Conservation (phyloP, 306 rosid genomes). For the Prunus campanulata region DNA sequence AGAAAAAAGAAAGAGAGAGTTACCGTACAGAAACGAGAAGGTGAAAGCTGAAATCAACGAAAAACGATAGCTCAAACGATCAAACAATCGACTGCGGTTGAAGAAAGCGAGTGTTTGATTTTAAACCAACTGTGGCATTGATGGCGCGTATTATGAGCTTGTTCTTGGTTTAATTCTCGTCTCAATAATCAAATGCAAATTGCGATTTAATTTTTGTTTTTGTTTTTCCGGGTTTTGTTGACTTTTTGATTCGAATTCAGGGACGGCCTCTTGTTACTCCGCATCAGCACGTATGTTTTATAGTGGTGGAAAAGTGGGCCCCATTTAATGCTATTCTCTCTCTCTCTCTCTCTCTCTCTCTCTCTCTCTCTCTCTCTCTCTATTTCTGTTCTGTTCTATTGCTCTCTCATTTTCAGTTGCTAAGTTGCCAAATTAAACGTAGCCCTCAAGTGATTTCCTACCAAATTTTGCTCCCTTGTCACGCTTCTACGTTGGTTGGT, state of each 20-base stretch:
- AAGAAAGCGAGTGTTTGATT: background rate
- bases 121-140: constrained; percentile 5
- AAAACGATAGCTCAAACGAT: background rate
- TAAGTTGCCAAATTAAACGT: background rate
- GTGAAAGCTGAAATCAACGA: background rate
- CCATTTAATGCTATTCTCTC: background rate
- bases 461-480: background rate
- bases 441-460: background rate
- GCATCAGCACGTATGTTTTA: background rate
- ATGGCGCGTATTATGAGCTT: constrained; percentile 4
- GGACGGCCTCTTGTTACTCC: background rate
- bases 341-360: too few species aligned
- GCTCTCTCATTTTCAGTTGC: background rate
- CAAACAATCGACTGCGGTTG: background rate
- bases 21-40: background rate
- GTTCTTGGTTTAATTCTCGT: background rate
- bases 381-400: background rate
- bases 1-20: background rate
- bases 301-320: background rate
- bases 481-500: background rate
- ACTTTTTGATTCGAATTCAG: background rate
- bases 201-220: background rate
- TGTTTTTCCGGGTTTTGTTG: background rate
- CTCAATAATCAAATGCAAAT: background rate
- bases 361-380: too few species aligned